These are phyloP conservation scores for Neonothopanus nambi DNA, from an alignment of 1,284 basidiomycete species.

Conservation along the genomic window DNA sequence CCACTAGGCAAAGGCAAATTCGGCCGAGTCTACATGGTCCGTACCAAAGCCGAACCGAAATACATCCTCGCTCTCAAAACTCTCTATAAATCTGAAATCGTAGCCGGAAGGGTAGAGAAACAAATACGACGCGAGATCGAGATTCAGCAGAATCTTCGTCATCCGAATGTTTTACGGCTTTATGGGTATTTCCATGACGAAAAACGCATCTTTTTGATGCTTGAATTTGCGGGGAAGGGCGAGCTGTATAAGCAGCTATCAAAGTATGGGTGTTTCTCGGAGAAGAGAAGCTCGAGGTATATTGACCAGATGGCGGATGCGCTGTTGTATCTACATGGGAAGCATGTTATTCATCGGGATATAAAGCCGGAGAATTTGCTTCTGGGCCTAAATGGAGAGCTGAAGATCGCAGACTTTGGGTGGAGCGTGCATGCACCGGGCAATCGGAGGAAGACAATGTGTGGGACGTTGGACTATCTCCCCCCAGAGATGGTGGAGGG, in stretches of 20 bases:
- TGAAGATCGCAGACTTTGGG: slow-evolving; percentile 99
- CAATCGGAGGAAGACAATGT: slow-evolving; percentile 85
- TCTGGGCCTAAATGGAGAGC: slow-evolving; percentile 92
- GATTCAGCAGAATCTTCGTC: slow-evolving; percentile 94
- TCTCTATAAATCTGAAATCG: slow-evolving; percentile 76
- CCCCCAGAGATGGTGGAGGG: slow-evolving; percentile 99
- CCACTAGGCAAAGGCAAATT: slow-evolving; percentile 99
- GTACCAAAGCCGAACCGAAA: slow-evolving; percentile 83
- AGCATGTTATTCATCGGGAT: slow-evolving; percentile 98
- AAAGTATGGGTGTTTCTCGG: slow-evolving; percentile 51
- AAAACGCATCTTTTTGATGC: slow-evolving; percentile 66
- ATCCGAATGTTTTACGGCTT: slow-evolving; percentile 89
- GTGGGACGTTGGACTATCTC: slow-evolving; percentile 95
- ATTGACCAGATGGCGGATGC: slow-evolving; percentile 99
- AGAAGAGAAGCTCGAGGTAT: slow-evolving; percentile 53
- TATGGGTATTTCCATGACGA: slow-evolving; percentile 72
- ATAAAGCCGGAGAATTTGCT: slow-evolving; percentile 99
- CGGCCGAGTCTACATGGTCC: slow-evolving; percentile 97
- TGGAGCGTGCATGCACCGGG: slow-evolving; percentile 99
- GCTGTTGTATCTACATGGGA: slow-evolving; percentile 87
- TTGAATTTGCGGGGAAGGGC: slow-evolving; percentile 67
- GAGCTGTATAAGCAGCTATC: slow-evolving; percentile 90
- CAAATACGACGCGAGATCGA: slow-evolving; percentile 98
- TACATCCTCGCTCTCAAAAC: slow-evolving; percentile 98
- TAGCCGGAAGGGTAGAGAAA: slow-evolving; percentile 72